These are phyloP conservation scores for Eucalyptus sideroxylon DNA, from an alignment of 345 rosid species.

Conservation along the genomic window DNA sequence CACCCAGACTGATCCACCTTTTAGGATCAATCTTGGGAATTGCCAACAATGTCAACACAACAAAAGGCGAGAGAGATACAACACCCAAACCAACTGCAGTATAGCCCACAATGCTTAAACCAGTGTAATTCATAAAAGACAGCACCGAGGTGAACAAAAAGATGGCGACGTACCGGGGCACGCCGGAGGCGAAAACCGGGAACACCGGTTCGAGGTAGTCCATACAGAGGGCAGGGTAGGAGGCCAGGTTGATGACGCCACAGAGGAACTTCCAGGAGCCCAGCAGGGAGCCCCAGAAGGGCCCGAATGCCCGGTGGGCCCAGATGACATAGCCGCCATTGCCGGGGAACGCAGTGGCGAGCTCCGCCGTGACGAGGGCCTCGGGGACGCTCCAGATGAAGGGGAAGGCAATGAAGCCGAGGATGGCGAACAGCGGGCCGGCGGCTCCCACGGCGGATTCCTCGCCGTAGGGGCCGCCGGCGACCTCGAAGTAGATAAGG, in stretches of 20 bases:
- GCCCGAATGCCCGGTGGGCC: conserved; percentile 48
- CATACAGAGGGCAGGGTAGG: conserved; percentile 36
- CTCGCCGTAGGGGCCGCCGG: conserved; percentile 61
- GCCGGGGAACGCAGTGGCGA: conserved; percentile 55
- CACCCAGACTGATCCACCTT: conserved; percentile 51
- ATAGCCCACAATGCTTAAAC: conserved; percentile 43
- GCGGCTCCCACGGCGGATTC: conserved; percentile 51
- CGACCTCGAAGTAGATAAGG: conserved; percentile 59
- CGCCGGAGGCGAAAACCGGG: conserved; percentile 17
- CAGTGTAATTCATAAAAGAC: conserved; percentile 39
- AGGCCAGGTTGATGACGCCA: conserved; percentile 49
- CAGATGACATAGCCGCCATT: conserved; percentile 66
- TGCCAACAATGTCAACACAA: conserved; percentile 24
- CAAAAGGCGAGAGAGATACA: conserved; percentile 43
- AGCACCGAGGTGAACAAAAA: conserved; percentile 17
- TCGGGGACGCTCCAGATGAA: conserved; percentile 69
- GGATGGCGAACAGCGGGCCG: conserved; percentile 42
- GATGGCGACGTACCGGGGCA: conserved; percentile 20
- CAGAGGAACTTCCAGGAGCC: conserved; percentile 51
- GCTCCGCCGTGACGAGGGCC: conserved; percentile 71
- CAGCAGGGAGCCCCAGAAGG: conserved; percentile 46
- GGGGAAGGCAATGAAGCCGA: conserved; percentile 56
- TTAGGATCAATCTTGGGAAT: conserved; percentile 39
- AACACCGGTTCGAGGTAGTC: conserved; percentile 30
- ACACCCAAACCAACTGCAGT: conserved; percentile 33